Evolutionary conservation across 257 asterid species (phyloP).

Genomic region (Petrea volubilis): DNA sequence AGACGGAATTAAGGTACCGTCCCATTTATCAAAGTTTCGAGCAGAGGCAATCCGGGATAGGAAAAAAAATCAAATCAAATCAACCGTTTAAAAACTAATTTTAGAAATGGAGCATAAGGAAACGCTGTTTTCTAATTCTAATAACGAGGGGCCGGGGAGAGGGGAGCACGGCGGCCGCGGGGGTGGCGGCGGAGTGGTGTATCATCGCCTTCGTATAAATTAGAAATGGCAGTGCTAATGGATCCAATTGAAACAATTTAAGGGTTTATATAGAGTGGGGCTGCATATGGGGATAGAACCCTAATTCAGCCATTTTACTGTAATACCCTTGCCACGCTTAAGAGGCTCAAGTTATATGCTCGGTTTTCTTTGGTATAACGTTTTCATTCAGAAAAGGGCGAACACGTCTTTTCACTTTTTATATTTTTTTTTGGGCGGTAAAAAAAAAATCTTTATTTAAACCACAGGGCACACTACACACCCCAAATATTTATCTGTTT

Average conservation of each 20-base stretch:
- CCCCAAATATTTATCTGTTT: too few relatives aligned
- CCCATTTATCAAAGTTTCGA: conserved; percentile 26
- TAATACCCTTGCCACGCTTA: conserved; percentile 2
- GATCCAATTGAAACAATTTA: not conserved
- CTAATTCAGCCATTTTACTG: conserved; percentile 26
- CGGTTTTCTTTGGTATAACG: not conserved
- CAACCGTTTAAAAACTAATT: not conserved
- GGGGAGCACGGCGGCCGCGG: not conserved
- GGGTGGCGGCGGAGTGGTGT: not conserved
- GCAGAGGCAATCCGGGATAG: conserved; percentile 27
- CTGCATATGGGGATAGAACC: conserved; percentile 8
- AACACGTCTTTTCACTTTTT: too few relatives aligned
- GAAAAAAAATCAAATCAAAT: not conserved
- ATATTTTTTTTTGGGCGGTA: too few relatives aligned
- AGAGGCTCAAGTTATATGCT: too few relatives aligned
- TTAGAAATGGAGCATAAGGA: too few relatives aligned
- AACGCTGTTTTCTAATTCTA: not conserved
- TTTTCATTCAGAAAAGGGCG: too few relatives aligned
- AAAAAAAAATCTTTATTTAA: too few relatives aligned
- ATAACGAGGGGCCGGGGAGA: not conserved
- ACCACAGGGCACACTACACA: too few relatives aligned
- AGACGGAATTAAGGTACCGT: conserved; percentile 36
- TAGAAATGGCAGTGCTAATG: not conserved
- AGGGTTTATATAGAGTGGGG: conserved; percentile 24
- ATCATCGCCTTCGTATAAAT: not conserved